phyloP scores from a whole-genome alignment of 257 asterid species.

The Eucommia ulmoides region DNA sequence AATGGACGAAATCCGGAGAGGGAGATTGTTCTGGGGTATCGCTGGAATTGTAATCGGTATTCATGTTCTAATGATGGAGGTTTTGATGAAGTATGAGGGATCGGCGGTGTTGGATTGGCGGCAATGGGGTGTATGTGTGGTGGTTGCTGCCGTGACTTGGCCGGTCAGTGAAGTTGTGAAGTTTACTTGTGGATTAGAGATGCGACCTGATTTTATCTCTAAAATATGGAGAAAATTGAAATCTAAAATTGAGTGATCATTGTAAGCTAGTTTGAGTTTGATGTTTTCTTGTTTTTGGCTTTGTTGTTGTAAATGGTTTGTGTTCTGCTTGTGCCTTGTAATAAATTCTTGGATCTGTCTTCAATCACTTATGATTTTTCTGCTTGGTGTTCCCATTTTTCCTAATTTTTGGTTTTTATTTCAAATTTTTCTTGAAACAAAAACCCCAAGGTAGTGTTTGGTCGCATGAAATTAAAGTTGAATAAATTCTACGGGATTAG shows the following conservation, averaged over 20 bases:
- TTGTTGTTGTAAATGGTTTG: background rate
- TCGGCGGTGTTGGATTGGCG: constrained; percentile 16
- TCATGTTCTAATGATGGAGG: constrained; percentile 18
- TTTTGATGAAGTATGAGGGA: constrained; percentile 13
- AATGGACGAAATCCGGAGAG: background rate
- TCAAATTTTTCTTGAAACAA: too few relatives aligned
- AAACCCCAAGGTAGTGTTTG: too few relatives aligned
- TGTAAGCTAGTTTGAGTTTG: background rate
- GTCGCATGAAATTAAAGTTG: too few relatives aligned
- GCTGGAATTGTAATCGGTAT: constrained; percentile 4
- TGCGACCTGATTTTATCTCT: constrained; percentile 8
- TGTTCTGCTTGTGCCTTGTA: background rate
- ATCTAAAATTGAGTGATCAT: background rate
- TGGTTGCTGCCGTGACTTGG: constrained; percentile 13
- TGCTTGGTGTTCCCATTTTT: too few relatives aligned
- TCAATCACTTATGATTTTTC: too few relatives aligned
- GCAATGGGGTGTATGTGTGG: constrained; percentile 20
- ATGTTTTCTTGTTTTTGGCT: background rate
- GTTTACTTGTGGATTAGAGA: constrained; percentile 4
- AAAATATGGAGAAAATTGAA: background rate
- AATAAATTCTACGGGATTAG: too few relatives aligned
- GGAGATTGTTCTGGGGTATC: constrained; percentile 12
- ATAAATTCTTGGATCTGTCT: too few relatives aligned
- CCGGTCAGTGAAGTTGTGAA: constrained; percentile 16
- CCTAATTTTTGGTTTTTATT: too few relatives aligned